phyloP scores from a whole-genome alignment of 352 stramenopile genomes.

The Pythium aphanidermatum region DNA sequence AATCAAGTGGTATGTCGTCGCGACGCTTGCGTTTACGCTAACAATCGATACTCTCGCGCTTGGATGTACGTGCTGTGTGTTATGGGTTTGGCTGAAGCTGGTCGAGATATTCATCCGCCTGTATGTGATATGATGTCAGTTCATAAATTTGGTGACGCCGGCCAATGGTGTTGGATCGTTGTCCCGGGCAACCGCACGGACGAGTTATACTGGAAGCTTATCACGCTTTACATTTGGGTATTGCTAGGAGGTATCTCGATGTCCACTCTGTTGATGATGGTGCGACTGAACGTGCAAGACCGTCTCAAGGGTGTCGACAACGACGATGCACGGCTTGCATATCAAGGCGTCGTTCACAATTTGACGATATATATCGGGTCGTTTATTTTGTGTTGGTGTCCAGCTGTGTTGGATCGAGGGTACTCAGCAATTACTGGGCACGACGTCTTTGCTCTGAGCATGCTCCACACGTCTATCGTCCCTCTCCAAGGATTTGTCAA shows the following conservation, averaged over 20 bases:
- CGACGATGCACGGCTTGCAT: conserved; percentile 65
- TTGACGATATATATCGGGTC: conserved; percentile 74
- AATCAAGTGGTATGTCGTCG: conserved; percentile 76
- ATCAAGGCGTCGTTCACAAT: conserved; percentile 78
- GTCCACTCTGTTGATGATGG: conserved; percentile 51
- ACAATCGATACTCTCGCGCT: conserved; percentile 45
- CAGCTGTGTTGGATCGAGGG: conserved; percentile 53
- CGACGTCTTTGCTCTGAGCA: conserved; percentile 51
- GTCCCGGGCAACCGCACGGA: conserved; percentile 36
- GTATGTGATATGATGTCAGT: too few relatives aligned
- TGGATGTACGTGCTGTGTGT: conserved; percentile 27
- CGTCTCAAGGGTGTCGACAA: conserved; percentile 67
- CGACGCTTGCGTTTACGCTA: conserved; percentile 53
- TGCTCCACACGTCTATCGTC: conserved; percentile 75
- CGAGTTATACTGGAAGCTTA: conserved; percentile 71
- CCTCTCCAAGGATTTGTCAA: conserved; percentile 81
- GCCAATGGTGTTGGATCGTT: conserved; percentile 75
- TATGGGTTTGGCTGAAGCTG: too few relatives aligned
- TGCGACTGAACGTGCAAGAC: conserved; percentile 78
- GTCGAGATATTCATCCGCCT: too few relatives aligned
- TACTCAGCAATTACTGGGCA: conserved; percentile 55
- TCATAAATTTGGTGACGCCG: conserved; percentile 59
- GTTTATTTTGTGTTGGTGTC: conserved; percentile 79
- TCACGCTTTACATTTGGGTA: conserved; percentile 72
- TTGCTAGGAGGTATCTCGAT: conserved; percentile 48